phyloP scores from a whole-genome alignment of 805 yeast species.

The Hyphopichia homilentoma region DNA sequence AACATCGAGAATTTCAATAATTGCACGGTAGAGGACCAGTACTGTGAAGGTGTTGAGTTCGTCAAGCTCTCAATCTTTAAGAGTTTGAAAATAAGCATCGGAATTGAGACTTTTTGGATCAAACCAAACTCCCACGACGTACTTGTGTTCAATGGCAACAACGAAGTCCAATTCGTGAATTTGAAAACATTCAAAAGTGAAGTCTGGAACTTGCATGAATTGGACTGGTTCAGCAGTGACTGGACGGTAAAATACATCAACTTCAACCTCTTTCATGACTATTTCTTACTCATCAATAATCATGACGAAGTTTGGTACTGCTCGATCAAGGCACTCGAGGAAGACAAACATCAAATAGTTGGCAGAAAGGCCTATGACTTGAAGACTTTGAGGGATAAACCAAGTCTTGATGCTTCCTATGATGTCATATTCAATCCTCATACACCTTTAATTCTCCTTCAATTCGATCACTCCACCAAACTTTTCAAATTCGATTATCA shows the following conservation, averaged over 20 bases:
- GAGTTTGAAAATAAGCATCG: slow-evolving; percentile 30
- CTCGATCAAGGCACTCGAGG: slow-evolving; percentile 1
- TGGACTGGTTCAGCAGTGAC: slow-evolving; percentile 23
- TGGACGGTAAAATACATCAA: slow-evolving; percentile 16
- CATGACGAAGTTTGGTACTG: slow-evolving; percentile 22
- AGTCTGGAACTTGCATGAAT: slow-evolving; percentile 20
- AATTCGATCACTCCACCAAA: slow-evolving; percentile 5
- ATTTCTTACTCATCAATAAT: slow-evolving; percentile 26
- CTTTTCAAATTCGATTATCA: slow-evolving; percentile 7
- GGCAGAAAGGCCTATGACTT: slow-evolving; percentile 1
- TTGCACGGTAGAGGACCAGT: slow-evolving; percentile 26
- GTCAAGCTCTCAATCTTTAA: slow-evolving; percentile 27
- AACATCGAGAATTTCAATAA: slow-evolving; percentile 33
- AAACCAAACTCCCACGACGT: slow-evolving; percentile 37
- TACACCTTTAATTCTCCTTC: slow-evolving; percentile 14
- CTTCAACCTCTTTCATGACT: slow-evolving; percentile 22
- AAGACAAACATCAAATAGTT: neutral
- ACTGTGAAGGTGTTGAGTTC: slow-evolving; percentile 19
- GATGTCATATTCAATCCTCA: slow-evolving; percentile 20
- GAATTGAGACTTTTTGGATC: slow-evolving; percentile 30
- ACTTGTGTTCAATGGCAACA: slow-evolving; percentile 23
- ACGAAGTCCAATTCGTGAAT: slow-evolving; percentile 31
- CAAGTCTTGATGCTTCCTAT: too few relatives aligned
- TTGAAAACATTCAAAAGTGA: slow-evolving; percentile 27
- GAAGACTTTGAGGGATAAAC: neutral